Conservation (phyloP, 176 grass and related monocot species). For the Oryza longistaminata region DNA sequence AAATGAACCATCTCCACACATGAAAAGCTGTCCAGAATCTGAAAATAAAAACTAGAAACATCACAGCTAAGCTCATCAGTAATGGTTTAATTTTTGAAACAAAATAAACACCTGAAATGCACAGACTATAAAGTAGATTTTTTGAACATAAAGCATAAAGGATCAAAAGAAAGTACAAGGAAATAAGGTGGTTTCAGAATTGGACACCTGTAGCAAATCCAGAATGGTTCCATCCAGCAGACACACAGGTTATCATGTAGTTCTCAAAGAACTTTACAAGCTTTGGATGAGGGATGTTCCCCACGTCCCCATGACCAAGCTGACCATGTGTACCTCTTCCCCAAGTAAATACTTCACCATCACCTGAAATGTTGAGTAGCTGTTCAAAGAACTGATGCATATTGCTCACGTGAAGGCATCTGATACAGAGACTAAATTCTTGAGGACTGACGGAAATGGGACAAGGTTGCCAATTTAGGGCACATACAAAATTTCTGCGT, state of each 20-base stretch:
- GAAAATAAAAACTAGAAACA: constrained; percentile 58
- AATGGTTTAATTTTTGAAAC: constrained; percentile 25
- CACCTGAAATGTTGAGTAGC: constrained; percentile 51
- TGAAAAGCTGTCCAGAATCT: constrained; percentile 77
- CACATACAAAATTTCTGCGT: background rate
- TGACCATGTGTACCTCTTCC: constrained; percentile 81
- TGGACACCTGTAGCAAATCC: constrained; percentile 88
- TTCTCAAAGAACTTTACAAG: constrained; percentile 67
- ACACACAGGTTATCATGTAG: constrained; percentile 57
- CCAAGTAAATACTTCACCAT: constrained; percentile 81
- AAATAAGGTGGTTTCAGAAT: constrained; percentile 31
- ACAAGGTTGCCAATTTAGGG: background rate
- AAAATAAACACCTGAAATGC: background rate
- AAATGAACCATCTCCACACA: constrained; percentile 94
- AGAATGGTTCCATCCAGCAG: constrained; percentile 99
- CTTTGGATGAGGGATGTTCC: constrained; percentile 57
- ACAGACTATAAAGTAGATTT: background rate
- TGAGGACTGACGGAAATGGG: constrained; percentile 12
- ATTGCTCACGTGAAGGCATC: background rate
- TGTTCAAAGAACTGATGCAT: constrained; percentile 21
- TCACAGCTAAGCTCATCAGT: constrained; percentile 49
- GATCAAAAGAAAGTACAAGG: background rate
- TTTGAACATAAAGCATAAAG: constrained; percentile 5
- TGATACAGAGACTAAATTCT: background rate
- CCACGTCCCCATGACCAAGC: constrained; percentile 70